phyloP scores from a whole-genome alignment of 768 basidiomycete genomes.

The Podaxis sp. region DNA sequence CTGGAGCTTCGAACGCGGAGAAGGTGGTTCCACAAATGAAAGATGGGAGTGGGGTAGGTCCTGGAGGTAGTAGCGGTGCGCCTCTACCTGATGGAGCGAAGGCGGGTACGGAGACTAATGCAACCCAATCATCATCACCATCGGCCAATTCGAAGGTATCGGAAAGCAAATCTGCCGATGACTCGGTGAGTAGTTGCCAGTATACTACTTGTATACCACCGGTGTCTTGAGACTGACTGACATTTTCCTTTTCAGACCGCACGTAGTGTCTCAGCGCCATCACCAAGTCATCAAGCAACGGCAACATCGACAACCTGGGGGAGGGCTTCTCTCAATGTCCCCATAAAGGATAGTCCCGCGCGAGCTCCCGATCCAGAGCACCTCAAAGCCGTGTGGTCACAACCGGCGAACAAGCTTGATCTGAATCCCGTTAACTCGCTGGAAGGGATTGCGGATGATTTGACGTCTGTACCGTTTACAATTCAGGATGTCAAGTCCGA shows the following conservation, averaged over 20 bases:
- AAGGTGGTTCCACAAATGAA: not conserved
- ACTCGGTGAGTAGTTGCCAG: conserved; percentile 41
- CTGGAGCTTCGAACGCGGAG: not conserved
- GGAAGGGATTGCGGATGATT: conserved; percentile 79
- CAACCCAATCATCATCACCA: conserved; percentile 1
- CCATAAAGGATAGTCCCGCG: conserved; percentile 64
- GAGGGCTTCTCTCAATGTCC: conserved; percentile 48
- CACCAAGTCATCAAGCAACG: conserved; percentile 28
- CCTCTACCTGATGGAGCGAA: not conserved
- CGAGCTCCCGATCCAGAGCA: conserved; percentile 79
- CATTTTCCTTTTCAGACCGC: conserved; percentile 29
- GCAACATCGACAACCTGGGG: conserved; percentile 40
- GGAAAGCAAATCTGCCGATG: conserved; percentile 50
- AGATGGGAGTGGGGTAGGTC: not conserved
- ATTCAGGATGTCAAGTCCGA: conserved; percentile 85
- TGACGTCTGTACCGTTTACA: conserved; percentile 74
- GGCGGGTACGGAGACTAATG: not conserved
- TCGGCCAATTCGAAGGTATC: conserved; percentile 23
- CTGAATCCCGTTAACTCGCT: conserved; percentile 72
- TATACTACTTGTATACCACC: not conserved
- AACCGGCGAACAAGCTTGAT: conserved; percentile 67
- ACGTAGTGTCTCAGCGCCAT: conserved; percentile 37
- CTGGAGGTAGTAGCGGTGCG: not conserved
- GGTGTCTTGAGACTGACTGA: not conserved
- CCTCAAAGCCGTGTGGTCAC: conserved; percentile 81